Percentiles rank a stretch among this genome's conserved stretches.
Evolutionary conservation across 306 rosid species (phyloP).

Genomic region (Gynostemma pentaphyllum): DNA sequence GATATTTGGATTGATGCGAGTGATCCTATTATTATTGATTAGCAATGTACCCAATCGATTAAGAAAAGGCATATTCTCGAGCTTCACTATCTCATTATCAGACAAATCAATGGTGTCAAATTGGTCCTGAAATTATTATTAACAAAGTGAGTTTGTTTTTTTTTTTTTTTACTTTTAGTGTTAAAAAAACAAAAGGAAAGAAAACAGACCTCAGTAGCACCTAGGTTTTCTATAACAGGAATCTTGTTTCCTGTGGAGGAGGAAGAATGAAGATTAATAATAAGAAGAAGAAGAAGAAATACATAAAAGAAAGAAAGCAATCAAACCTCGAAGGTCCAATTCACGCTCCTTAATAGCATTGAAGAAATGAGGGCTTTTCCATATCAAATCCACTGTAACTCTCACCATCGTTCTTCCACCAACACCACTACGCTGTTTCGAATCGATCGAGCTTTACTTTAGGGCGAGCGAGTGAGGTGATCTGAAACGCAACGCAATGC

Average conservation of each 20-base stretch:
- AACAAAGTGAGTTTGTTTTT: neutral
- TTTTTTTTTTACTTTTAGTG: neutral
- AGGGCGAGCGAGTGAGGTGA: neutral
- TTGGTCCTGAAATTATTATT: conserved; percentile 92
- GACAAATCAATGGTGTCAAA: conserved; percentile 87
- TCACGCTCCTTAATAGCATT: conserved; percentile 82
- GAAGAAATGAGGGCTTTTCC: conserved; percentile 98
- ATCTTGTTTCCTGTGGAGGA: conserved; percentile 59
- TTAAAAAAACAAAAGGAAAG: too few species aligned
- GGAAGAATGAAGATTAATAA: neutral
- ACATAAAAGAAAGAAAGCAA: neutral
- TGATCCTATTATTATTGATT: conserved; percentile 76
- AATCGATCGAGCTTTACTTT: neutral
- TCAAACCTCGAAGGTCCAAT: conserved; percentile 75
- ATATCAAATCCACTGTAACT: conserved; percentile 72
- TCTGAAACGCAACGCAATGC: too few species aligned
- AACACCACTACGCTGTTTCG: too few species aligned
- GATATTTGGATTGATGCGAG: conserved; percentile 72
- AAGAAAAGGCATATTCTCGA: conserved; percentile 76
- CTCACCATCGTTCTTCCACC: conserved; percentile 65
- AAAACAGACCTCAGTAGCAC: conserved; percentile 88
- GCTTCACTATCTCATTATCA: conserved; percentile 91
- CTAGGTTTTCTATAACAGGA: conserved; percentile 79
- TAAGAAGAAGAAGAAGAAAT: neutral
- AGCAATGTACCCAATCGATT: conserved; percentile 82